phyloP scores from a whole-genome alignment of 495 filamentous ascomycete genomes.

The Penicillium ochrochloron region DNA sequence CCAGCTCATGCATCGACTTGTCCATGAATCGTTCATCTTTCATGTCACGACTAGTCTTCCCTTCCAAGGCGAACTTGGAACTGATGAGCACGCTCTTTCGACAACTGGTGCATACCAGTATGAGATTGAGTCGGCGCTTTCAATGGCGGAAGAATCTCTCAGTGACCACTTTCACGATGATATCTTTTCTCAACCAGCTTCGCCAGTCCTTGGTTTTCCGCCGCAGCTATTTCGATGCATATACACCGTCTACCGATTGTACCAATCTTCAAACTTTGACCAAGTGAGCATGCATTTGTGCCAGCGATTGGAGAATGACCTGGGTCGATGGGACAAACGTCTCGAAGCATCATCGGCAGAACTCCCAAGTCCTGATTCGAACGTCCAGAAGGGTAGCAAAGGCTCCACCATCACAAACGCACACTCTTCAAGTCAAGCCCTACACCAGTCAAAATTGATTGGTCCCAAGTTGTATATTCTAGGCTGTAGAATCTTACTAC shows the following conservation, averaged over 20 bases:
- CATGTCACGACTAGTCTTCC: constrained; percentile 33
- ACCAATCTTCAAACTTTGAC: background rate
- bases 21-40: constrained; percentile 33
- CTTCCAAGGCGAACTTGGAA: constrained; percentile 14
- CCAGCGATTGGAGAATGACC: background rate
- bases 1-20: constrained; percentile 21
- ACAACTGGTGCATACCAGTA: background rate
- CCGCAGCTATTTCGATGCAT: background rate
- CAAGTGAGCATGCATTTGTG: background rate
- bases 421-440: background rate
- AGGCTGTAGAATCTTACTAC: constrained; percentile 21
- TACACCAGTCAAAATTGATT: background rate
- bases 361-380: background rate
- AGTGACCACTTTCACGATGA: background rate
- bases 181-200: background rate
- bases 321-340: background rate
- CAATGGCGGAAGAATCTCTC: constrained; percentile 19
- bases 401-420: background rate
- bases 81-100: too few species aligned
- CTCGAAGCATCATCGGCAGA: background rate
- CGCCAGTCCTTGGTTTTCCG: background rate
- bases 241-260: background rate
- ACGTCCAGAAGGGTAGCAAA: background rate
- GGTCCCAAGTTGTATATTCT: constrained; percentile 27
- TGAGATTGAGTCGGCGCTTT: constrained; percentile 24